phyloP scores from a whole-genome alignment of 1,284 basidiomycete species.

The Somion occarium region DNA sequence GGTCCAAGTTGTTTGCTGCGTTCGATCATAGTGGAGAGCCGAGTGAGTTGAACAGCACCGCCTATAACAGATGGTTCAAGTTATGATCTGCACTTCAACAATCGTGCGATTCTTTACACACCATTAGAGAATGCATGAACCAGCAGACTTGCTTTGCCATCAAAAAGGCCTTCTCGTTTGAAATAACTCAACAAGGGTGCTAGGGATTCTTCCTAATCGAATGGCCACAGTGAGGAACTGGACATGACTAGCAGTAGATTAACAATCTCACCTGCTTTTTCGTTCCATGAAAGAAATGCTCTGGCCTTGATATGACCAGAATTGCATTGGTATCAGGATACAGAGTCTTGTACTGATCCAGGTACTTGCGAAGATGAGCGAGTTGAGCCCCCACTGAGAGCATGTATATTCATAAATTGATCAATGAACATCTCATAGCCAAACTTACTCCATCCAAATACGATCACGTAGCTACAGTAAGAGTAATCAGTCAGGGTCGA shows the following conservation, averaged over 20 bases:
- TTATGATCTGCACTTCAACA: background rate
- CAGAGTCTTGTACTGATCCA: conserved; percentile 36
- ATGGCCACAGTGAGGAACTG: background rate
- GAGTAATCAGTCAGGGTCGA: background rate
- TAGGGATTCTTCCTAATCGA: conserved; percentile 27
- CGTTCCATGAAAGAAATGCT: conserved; percentile 6
- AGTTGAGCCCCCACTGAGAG: conserved; percentile 46
- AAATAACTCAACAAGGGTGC: conserved; percentile 38
- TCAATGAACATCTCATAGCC: background rate
- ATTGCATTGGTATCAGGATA: conserved; percentile 48
- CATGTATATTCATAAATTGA: background rate
- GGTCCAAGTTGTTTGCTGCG: conserved; percentile 3
- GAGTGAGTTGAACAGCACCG: conserved; percentile 37
- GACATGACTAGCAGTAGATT: background rate
- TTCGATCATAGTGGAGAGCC: conserved; percentile 20
- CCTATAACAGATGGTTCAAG: conserved; percentile 16
- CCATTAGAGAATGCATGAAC: conserved; percentile 56
- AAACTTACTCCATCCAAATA: conserved; percentile 18
- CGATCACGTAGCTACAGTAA: background rate
- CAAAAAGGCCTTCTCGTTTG: conserved; percentile 31
- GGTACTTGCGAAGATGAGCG: conserved; percentile 47
- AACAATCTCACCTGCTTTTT: conserved; percentile 18
- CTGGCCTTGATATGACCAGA: conserved; percentile 36
- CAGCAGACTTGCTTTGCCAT: conserved; percentile 28
- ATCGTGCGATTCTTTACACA: conserved; percentile 16